Evolutionary conservation across 225 moss, liverwort and hornwort species (phyloP).

Genomic region (Neckera pumila): DNA sequence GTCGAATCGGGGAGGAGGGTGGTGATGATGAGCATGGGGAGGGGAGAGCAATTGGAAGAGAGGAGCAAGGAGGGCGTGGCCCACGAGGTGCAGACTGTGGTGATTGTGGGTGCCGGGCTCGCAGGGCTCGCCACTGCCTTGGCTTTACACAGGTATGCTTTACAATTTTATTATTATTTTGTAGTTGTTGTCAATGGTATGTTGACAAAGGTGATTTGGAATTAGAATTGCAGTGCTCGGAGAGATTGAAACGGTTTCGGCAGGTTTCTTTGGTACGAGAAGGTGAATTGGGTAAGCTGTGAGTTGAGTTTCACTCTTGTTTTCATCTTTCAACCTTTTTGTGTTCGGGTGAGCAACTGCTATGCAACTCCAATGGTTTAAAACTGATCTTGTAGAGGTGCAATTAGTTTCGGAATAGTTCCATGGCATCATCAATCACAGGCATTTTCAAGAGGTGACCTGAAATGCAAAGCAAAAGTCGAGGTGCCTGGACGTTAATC

Average conservation of each 20-base stretch:
- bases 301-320: background rate
- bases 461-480: background rate
- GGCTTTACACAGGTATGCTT: slow-evolving; percentile 32
- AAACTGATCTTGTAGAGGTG: background rate
- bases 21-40: slow-evolving; percentile 7
- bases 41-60: background rate
- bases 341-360: too few relatives aligned
- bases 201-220: background rate
- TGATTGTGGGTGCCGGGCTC: slow-evolving; percentile 42
- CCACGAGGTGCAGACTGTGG: slow-evolving; percentile 21
- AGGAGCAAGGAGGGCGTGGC: background rate
- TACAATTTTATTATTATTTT: background rate
- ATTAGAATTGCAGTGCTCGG: background rate
- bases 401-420: background rate
- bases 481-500: background rate
- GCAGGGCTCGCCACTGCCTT: slow-evolving; percentile 46
- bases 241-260: background rate
- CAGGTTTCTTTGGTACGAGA: background rate
- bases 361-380: background rate
- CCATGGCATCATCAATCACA: background rate
- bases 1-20: background rate
- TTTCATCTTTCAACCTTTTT: background rate
- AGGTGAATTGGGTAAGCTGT: background rate
- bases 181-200: background rate
- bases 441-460: background rate